Base-by-base conservation (phyloP, 2,329 filamentous ascomycete genomes). In the Aspergillus sp. region DNA sequence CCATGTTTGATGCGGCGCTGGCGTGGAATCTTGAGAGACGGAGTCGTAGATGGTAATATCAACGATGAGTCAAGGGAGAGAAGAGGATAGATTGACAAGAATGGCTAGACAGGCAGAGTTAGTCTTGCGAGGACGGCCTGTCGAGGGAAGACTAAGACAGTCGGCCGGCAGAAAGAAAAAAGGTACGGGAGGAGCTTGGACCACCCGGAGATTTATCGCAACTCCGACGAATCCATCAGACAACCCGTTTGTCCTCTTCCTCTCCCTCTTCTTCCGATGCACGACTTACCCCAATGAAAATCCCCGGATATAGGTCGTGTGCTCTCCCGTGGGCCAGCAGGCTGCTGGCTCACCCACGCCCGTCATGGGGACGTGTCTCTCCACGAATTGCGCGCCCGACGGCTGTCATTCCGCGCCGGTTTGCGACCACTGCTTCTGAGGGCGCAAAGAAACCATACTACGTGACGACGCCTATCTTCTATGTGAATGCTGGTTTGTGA, bases 401-500 rank as follows among this genome's bases (percentile, higher is more conserved):
- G 44, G 43, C 54, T 43, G 48, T 53, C 7, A 52, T 53, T 45
- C 64, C 60, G 31, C 64, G 67, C 51, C 60, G 61, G 51, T 61
- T 66, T 56, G 66, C 68, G 56, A 68, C 68, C 38, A 59, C 58
- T 16, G 50, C 69, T 44, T 48, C 54, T 20, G 50, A 58, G 29
- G 53, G 52, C 45, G 50, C 59, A 3, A 71, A 75, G 55, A 97
- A 97, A 76, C 91, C 93, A 7, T 97, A 88, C 77, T 99, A 97
- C 78, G 81, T 96, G 65, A 97, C 94, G 4, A 95, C 91, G 7
- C 94, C 94, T 2, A 99, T 99, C 53, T 99, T 97, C 78, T 99
- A 99, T 73, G 94, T 99, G 76, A 99, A 99, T 82, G 90, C 92
- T 50, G 86, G 90, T 92, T 44, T 29, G 25, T 19, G 17, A 9